Evolutionary conservation across 768 basidiomycete species (phyloP).

Genomic region (Leccinum ochraceum): DNA sequence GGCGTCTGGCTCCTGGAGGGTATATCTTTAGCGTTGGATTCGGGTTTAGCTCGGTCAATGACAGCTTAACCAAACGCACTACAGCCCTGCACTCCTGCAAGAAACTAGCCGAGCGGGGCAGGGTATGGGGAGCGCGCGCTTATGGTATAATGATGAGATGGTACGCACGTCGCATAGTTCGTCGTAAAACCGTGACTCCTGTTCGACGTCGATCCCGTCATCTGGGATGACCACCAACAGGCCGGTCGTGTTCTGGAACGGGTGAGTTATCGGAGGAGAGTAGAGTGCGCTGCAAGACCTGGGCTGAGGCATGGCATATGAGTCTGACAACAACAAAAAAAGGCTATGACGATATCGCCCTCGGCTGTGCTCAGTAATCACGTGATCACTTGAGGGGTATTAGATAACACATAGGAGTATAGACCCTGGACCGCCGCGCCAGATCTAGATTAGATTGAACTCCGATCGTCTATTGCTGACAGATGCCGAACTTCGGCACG

Average conservation of each 20-base stretch:
- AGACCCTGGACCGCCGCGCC: background rate
- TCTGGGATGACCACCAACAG: slow-evolving; percentile 57
- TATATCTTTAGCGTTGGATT: background rate
- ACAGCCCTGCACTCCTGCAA: background rate
- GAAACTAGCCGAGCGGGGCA: background rate
- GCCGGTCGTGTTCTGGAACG: slow-evolving; percentile 47
- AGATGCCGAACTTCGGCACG: background rate
- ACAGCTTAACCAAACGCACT: background rate
- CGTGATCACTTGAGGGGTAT: background rate
- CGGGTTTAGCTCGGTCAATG: background rate
- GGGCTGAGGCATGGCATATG: slow-evolving; percentile 11
- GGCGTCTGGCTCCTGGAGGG: slow-evolving; percentile 22
- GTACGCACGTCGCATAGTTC: slow-evolving; percentile 51
- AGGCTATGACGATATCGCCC: background rate
- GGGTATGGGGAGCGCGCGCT: background rate
- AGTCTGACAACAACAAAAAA: background rate
- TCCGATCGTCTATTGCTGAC: background rate
- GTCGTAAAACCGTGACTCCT: slow-evolving; percentile 67
- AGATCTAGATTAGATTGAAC: background rate
- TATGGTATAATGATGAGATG: background rate
- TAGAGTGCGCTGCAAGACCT: slow-evolving; percentile 3
- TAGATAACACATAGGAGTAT: background rate
- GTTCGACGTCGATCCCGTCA: slow-evolving; percentile 63
- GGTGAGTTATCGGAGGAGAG: slow-evolving; percentile 31
- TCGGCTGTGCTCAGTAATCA: background rate